Percentiles rank a stretch among this genome's conserved stretches.
Evolutionary conservation across 2,329 filamentous ascomycete genomes (phyloP).

Genomic region (Pseudogymnoascus sp.): DNA sequence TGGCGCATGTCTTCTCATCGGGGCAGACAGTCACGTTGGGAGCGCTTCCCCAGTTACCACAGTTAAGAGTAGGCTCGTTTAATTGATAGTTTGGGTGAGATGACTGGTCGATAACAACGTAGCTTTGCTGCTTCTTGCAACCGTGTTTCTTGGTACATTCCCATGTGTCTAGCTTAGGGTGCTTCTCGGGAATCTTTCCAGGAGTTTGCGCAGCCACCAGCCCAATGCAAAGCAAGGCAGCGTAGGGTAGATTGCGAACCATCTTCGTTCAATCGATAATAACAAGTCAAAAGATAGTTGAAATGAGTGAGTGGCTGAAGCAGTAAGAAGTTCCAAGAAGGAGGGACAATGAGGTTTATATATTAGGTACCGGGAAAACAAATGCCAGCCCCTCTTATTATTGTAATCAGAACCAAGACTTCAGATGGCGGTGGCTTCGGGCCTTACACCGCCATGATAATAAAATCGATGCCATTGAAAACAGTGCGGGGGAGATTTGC

Average conservation of each 20-base stretch:
- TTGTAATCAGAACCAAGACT: not conserved
- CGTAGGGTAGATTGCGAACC: conserved; percentile 2
- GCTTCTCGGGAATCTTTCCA: conserved; percentile 36
- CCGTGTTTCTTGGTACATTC: conserved; percentile 42
- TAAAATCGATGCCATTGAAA: not conserved
- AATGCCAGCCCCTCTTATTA: not conserved
- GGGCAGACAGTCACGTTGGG: conserved; percentile 39
- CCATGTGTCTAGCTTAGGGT: conserved; percentile 43
- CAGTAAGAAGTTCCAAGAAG: not conserved
- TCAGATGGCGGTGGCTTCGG: conserved; percentile 1
- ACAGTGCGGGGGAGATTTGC: conserved; percentile 7
- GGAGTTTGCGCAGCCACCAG: conserved; percentile 30
- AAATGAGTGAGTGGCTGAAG: not conserved
- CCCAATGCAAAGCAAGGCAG: conserved; percentile 1
- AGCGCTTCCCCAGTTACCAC: conserved; percentile 26
- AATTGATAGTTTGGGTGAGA: conserved; percentile 38
- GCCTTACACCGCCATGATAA: conserved; percentile 5
- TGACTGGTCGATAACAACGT: conserved; percentile 41
- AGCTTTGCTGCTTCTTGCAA: conserved; percentile 38
- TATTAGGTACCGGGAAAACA: not conserved
- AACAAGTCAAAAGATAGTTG: not conserved
- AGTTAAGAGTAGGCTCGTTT: conserved; percentile 26
- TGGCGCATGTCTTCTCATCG: conserved; percentile 39
- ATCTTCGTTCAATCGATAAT: not conserved
- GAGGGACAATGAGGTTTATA: not conserved